Evolutionary conservation across 306 rosid species (phyloP).

Genomic region (Acacia melanoxylon): DNA sequence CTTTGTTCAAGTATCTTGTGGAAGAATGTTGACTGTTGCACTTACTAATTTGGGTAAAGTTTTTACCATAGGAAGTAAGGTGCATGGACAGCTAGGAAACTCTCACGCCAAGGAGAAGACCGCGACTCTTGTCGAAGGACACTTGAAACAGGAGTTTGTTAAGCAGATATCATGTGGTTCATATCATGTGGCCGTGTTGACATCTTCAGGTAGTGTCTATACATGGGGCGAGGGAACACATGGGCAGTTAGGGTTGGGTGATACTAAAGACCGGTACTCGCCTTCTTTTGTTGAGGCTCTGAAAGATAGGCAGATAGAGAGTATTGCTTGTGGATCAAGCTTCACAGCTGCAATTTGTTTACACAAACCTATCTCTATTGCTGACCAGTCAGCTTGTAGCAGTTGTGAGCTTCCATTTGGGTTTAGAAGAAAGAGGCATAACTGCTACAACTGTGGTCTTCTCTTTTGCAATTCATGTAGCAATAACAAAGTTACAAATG

Average conservation of each 20-base stretch:
- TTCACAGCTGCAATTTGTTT: conserved; percentile 79
- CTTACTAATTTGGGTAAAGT: conserved; percentile 73
- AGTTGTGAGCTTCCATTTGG: conserved; percentile 79
- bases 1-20: conserved; percentile 82
- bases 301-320: conserved; percentile 61
- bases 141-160: conserved; percentile 75
- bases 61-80: conserved; percentile 69
- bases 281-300: conserved; percentile 74
- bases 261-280: conserved; percentile 53
- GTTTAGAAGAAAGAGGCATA: conserved; percentile 80
- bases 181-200: conserved; percentile 69
- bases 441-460: conserved; percentile 87
- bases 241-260: conserved; percentile 86
- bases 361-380: conserved; percentile 69
- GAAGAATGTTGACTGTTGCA: conserved; percentile 73
- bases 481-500: conserved; percentile 54
- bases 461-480: conserved; percentile 70
- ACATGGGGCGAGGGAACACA: conserved; percentile 79
- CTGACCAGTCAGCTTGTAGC: conserved; percentile 68
- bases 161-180: conserved; percentile 68
- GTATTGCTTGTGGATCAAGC: conserved; percentile 72
- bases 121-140: conserved; percentile 63
- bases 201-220: conserved; percentile 63
- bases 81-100: conserved; percentile 77
- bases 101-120: conserved; percentile 56